Percentiles rank a stretch among this genome's conserved stretches.
Conservation (phyloP, 306 rosid species). For the Luffa aegyptiaca region DNA sequence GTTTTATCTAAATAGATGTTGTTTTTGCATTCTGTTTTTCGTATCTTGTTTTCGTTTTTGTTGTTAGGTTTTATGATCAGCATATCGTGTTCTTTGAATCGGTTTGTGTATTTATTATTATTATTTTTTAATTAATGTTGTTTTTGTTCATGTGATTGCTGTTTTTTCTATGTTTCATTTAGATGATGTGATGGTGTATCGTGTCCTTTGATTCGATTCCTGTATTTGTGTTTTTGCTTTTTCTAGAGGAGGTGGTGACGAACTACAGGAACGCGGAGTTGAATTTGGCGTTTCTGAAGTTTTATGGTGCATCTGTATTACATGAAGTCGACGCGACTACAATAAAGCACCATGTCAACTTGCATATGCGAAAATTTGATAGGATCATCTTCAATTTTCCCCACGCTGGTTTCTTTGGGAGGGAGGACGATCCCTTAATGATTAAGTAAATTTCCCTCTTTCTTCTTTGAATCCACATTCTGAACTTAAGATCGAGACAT, state of each 20-base stretch:
- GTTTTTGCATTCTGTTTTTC: neutral
- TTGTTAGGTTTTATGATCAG: neutral
- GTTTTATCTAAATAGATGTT: neutral
- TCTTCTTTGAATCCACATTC: neutral
- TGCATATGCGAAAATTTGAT: slow-evolving; percentile 20
- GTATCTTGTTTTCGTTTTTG: neutral
- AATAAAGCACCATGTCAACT: slow-evolving; percentile 22
- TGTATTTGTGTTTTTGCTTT: neutral
- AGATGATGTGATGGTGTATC: neutral
- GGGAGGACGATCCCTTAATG: slow-evolving; percentile 7
- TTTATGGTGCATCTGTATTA: neutral
- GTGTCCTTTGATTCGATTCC: neutral
- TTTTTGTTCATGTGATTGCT: neutral
- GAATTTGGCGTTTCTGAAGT: neutral
- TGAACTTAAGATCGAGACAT: neutral
- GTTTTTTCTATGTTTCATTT: neutral
- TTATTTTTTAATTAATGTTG: neutral
- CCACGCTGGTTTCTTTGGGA: slow-evolving; percentile 46
- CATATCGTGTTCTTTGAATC: neutral
- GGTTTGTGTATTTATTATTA: neutral
- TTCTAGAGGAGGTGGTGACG: neutral
- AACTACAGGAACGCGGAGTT: neutral
- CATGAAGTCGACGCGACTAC: slow-evolving; percentile 39
- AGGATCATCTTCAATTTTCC: slow-evolving; percentile 51
- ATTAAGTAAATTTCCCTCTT: slow-evolving; percentile 28